A percentile compares a stretch with the other conserved stretches of the same genome.
Conservation (phyloP, 1,139 yeast species). For the Saccharomyces hybrid region DNA sequence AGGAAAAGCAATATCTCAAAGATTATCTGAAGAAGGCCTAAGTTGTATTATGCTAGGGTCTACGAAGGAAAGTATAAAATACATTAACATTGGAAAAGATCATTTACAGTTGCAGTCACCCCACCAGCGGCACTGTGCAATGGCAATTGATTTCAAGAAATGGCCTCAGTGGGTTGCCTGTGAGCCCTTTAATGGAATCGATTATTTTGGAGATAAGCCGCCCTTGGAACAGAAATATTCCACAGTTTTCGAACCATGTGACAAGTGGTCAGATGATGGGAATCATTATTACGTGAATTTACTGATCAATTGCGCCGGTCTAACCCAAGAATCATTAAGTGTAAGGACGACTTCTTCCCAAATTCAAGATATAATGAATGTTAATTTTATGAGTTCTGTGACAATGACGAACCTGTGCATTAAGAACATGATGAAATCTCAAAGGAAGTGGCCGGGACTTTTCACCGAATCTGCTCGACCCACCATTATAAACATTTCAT, state of each 20-base stretch:
- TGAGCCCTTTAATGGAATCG: conserved; percentile 9
- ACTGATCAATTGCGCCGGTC: conserved; percentile 76
- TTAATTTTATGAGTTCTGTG: conserved; percentile 64
- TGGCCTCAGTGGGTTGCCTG: conserved; percentile 26
- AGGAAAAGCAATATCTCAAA: conserved; percentile 58
- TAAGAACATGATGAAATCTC: conserved; percentile 41
- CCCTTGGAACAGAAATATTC: conserved; percentile 34
- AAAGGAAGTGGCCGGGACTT: conserved; percentile 5
- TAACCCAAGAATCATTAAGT: conserved; percentile 55
- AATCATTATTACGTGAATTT: conserved; percentile 14
- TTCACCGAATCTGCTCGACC: conserved; percentile 16
- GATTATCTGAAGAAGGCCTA: conserved; percentile 55
- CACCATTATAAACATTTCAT: conserved; percentile 59
- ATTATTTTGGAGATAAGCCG: conserved; percentile 8
- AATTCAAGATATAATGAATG: conserved; percentile 44
- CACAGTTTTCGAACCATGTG: background rate
- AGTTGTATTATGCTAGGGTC: conserved; percentile 57
- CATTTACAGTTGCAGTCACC: conserved; percentile 10
- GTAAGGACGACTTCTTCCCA: conserved; percentile 38
- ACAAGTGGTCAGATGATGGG: background rate
- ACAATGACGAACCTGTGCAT: conserved; percentile 44
- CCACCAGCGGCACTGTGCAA: conserved; percentile 41
- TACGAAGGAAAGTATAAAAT: conserved; percentile 29
- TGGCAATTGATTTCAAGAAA: conserved; percentile 46
- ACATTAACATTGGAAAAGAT: conserved; percentile 6